phyloP scores from a whole-genome alignment of 495 filamentous ascomycete genomes.

The Neurospora sp. region DNA sequence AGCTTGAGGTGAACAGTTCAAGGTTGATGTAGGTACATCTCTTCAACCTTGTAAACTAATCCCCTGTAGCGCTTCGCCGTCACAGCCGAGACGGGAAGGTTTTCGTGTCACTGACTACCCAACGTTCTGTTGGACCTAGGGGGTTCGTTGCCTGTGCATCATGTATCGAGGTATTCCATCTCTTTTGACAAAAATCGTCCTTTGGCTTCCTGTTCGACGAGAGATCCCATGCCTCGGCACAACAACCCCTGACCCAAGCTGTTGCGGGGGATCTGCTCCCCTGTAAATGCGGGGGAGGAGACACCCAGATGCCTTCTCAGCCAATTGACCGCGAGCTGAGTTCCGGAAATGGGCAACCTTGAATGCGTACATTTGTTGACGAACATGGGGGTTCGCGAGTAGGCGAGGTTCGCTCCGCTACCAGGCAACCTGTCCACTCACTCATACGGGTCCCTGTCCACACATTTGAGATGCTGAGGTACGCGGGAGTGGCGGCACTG shows the following conservation, averaged over 20 bases:
- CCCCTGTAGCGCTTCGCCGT: not conserved
- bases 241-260: not conserved
- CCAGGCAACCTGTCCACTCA: not conserved
- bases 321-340: slow-evolving; percentile 4
- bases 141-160: not conserved
- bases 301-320: not conserved
- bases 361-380: not conserved
- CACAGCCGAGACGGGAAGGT: not conserved
- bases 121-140: not conserved
- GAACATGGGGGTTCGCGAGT: not conserved
- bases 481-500: not conserved
- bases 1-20: not conserved
- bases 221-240: slow-evolving; percentile 8
- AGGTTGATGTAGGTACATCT: not conserved
- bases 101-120: not conserved
- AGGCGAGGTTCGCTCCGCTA: not conserved
- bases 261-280: slow-evolving; percentile 9
- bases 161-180: not conserved
- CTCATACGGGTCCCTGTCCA: not conserved
- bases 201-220: not conserved
- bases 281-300: slow-evolving; percentile 12
- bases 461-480: not conserved
- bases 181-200: not conserved
- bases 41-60: not conserved
- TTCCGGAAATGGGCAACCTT: not conserved